These are phyloP conservation scores for Madurella mycetomatis DNA, from an alignment of 2,329 filamentous ascomycete genomes.

Conservation along the genomic window DNA sequence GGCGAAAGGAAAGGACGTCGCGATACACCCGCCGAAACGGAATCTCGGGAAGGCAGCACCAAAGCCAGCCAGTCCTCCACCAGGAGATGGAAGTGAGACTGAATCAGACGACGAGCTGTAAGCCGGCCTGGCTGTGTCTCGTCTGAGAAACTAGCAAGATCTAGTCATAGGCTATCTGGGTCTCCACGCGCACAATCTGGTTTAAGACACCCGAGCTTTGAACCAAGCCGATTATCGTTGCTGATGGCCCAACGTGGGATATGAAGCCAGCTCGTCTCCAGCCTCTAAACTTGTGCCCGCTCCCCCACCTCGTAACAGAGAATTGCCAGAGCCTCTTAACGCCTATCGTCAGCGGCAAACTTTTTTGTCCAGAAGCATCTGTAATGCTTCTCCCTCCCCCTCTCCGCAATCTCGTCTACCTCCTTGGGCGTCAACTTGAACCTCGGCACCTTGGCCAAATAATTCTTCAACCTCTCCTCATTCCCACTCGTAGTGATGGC, in stretches of 20 bases:
- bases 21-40: slow-evolving; percentile 10
- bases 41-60: slow-evolving; percentile 4
- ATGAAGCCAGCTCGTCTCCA: too few relatives aligned
- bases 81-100: slow-evolving; percentile 41
- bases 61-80: slow-evolving; percentile 24
- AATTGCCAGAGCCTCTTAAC: slow-evolving; percentile 9
- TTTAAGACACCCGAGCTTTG: too few relatives aligned
- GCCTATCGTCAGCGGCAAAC: slow-evolving; percentile 48
- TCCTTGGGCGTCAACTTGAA: slow-evolving; percentile 60
- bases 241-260: too few relatives aligned
- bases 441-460: slow-evolving; percentile 43
- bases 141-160: not conserved
- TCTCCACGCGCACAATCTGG: too few relatives aligned
- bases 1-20: slow-evolving; percentile 15
- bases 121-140: slow-evolving; percentile 12
- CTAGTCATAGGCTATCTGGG: too few relatives aligned
- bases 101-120: slow-evolving; percentile 55
- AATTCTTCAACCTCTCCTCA: slow-evolving; percentile 53
- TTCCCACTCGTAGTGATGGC: slow-evolving; percentile 57
- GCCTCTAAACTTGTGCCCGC: too few relatives aligned
- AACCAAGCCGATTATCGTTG: too few relatives aligned
- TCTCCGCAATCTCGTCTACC: slow-evolving; percentile 50
- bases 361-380: slow-evolving; percentile 54
- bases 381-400: slow-evolving; percentile 57
- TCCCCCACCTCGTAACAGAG: not conserved